Conservation (phyloP, 1,284 basidiomycete species). For the Albatrellus sp. region DNA sequence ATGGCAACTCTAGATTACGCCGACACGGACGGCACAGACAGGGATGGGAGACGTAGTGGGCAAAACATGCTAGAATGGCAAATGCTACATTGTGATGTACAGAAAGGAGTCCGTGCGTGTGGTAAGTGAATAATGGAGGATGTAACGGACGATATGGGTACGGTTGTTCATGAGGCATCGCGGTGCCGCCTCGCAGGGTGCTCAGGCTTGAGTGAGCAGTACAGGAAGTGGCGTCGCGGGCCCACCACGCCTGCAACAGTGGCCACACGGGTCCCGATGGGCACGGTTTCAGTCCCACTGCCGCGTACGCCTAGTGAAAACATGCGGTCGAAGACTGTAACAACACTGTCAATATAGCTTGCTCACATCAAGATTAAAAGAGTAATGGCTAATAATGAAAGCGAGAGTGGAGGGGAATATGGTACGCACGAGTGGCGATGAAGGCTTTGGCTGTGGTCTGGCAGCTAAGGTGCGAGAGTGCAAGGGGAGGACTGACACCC, state of each 20-base stretch:
- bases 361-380: background rate
- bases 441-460: conserved; percentile 81
- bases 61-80: no score
- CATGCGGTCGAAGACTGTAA: conserved; percentile 82
- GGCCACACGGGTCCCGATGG: conserved; percentile 48
- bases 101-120: no score
- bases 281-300: conserved; percentile 49
- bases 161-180: conserved; percentile 9
- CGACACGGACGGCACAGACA: no score
- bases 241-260: conserved; percentile 40
- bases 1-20: no score
- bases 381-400: background rate
- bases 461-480: conserved; percentile 74
- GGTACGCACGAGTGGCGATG: conserved; percentile 59
- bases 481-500: conserved; percentile 69
- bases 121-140: background rate
- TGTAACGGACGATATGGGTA: background rate
- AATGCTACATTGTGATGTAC: background rate
- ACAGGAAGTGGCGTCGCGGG: conserved; percentile 69
- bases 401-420: background rate
- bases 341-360: background rate
- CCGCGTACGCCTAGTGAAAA: conserved; percentile 73
- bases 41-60: no score
- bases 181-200: conserved; percentile 16
- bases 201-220: conserved; percentile 50